A percentile compares a stretch with the other conserved stretches of the same genome.
phyloP scores from a whole-genome alignment of 805 yeast genomes.

The Starmera dryadoides region DNA sequence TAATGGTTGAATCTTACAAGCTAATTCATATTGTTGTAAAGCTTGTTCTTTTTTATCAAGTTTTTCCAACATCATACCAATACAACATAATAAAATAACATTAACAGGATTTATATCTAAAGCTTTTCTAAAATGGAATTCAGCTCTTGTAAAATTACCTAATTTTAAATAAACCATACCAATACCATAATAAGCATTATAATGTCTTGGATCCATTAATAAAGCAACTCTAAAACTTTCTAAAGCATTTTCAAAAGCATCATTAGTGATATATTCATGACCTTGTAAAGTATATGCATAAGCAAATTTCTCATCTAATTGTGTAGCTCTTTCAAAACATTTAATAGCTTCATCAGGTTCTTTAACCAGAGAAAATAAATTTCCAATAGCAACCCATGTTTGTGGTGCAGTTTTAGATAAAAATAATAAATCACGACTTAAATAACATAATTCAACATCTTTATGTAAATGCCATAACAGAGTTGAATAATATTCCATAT shows the following conservation, averaged over 20 bases:
- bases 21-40: constrained; percentile 71
- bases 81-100: constrained; percentile 82
- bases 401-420: constrained; percentile 61
- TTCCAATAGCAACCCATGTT: constrained; percentile 91
- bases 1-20: constrained; percentile 76
- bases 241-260: constrained; percentile 84
- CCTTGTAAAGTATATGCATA: constrained; percentile 93
- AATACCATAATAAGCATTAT: constrained; percentile 91
- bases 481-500: constrained; percentile 89
- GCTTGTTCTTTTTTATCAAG: constrained; percentile 65
- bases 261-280: constrained; percentile 82
- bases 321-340: constrained; percentile 76
- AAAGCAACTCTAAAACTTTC: constrained; percentile 78
- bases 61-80: constrained; percentile 88
- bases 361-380: constrained; percentile 71
- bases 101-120: constrained; percentile 85
- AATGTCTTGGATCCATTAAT: constrained; percentile 71
- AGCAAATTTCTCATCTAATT: constrained; percentile 60
- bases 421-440: constrained; percentile 75
- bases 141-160: constrained; percentile 80
- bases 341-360: constrained; percentile 88
- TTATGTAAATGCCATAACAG: constrained; percentile 87
- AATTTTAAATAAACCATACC: constrained; percentile 89
- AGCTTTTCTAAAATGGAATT: constrained; percentile 82
- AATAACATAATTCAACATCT: constrained; percentile 68